These are phyloP conservation scores for Pueraria montana DNA, from an alignment of 306 rosid species.

Conservation along the genomic window DNA sequence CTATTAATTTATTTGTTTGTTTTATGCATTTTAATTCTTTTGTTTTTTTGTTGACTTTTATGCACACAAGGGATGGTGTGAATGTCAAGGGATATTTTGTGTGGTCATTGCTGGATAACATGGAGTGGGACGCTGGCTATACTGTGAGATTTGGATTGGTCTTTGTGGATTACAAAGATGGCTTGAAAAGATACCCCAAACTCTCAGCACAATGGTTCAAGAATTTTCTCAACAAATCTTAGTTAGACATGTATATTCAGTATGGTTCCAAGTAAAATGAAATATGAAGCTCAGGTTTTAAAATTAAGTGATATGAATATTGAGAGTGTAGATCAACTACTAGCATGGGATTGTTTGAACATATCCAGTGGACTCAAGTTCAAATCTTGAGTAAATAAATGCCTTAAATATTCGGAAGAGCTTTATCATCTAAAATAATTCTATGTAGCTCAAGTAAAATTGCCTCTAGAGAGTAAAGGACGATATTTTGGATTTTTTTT, in stretches of 20 bases:
- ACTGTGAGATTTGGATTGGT: constrained; percentile 58
- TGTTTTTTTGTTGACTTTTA: not conserved
- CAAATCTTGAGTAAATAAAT: too few species aligned
- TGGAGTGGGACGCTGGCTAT: constrained; percentile 65
- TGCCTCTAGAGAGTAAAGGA: too few species aligned
- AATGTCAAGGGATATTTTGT: constrained; percentile 70
- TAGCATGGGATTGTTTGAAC: too few species aligned
- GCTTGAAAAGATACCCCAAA: constrained; percentile 60
- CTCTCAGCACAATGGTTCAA: constrained; percentile 67
- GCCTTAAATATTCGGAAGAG: too few species aligned
- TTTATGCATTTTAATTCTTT: not conserved
- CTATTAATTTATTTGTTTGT: not conserved
- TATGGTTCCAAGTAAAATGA: not conserved
- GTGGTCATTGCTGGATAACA: constrained; percentile 65
- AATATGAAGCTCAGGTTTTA: not conserved
- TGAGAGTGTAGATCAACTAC: too few species aligned
- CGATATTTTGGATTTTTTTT: not conserved
- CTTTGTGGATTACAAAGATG: constrained; percentile 59
- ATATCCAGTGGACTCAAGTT: too few species aligned
- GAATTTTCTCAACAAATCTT: constrained; percentile 52
- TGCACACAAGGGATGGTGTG: constrained; percentile 48
- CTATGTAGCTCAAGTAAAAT: too few species aligned
- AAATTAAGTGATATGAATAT: not conserved
- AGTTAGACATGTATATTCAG: constrained; percentile 2
- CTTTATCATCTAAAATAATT: too few species aligned